Conservation (phyloP, 306 rosid species). For the Vigna trinervia region DNA sequence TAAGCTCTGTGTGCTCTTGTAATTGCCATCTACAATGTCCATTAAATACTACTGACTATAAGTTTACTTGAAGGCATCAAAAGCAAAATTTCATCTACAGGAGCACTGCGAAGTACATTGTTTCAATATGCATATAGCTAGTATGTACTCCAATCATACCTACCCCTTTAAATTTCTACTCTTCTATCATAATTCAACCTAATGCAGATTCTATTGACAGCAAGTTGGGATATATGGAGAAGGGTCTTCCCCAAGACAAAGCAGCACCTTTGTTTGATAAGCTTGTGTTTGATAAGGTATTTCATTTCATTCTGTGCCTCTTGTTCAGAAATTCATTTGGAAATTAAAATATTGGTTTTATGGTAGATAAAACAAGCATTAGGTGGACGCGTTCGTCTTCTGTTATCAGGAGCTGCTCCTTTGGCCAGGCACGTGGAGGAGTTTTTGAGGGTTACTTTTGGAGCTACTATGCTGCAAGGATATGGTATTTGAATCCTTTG, state of each 20-base stretch:
- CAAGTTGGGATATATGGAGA: conserved; percentile 84
- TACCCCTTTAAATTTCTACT: not conserved
- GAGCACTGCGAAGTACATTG: conserved; percentile 63
- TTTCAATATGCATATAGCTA: conserved; percentile 87
- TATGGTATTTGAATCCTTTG: conserved; percentile 66
- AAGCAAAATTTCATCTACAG: conserved; percentile 79
- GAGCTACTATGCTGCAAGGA: conserved; percentile 86
- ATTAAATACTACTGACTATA: conserved; percentile 21
- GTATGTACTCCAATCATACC: conserved; percentile 50
- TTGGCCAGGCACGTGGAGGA: conserved; percentile 89
- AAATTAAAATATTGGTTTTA: conserved; percentile 32
- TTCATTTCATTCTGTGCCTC: conserved; percentile 37
- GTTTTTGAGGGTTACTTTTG: conserved; percentile 82
- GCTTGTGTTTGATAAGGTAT: conserved; percentile 86
- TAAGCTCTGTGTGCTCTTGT: conserved; percentile 21
- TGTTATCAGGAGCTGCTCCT: conserved; percentile 96
- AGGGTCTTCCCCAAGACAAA: conserved; percentile 78
- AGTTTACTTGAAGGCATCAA: conserved; percentile 56
- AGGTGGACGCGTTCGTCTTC: conserved; percentile 81
- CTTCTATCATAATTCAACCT: conserved; percentile 42
- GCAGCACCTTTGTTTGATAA: conserved; percentile 86
- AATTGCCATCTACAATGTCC: not conserved
- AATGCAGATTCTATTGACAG: conserved; percentile 56
- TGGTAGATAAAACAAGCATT: conserved; percentile 76
- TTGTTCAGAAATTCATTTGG: conserved; percentile 12